Conservation (phyloP, 768 basidiomycete genomes). For the Pleurotus djamor region DNA sequence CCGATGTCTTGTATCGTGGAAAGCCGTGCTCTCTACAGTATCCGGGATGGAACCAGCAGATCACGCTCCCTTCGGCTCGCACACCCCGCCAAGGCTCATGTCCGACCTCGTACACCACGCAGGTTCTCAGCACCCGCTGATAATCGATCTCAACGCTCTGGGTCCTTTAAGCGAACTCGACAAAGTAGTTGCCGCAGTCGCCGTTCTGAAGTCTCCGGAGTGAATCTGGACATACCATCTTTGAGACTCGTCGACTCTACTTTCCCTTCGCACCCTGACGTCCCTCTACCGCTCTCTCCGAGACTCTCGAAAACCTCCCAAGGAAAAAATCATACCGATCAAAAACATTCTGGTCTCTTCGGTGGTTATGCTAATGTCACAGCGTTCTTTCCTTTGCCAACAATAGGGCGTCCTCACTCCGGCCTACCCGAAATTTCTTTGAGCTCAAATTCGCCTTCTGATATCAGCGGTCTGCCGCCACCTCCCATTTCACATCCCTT, state of each 20-base stretch:
- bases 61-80: constrained; percentile 15
- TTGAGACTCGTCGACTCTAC: constrained; percentile 18
- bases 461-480: background rate
- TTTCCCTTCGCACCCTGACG: constrained; percentile 8
- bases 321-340: background rate
- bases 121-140: constrained; percentile 28
- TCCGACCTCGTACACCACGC: constrained; percentile 13
- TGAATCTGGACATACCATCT: constrained; percentile 15
- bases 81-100: constrained; percentile 14
- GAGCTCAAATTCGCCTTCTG: background rate
- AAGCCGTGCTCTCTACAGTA: constrained; percentile 7
- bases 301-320: background rate
- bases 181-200: constrained; percentile 19
- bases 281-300: constrained; percentile 16
- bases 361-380: background rate
- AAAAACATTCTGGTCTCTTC: too few relatives aligned
- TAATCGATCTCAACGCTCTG: constrained; percentile 10
- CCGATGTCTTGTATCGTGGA: constrained; percentile 14
- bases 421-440: background rate
- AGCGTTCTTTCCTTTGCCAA: background rate
- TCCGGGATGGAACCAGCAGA: constrained; percentile 6
- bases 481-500: constrained; percentile 27
- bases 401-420: background rate
- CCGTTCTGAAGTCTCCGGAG: constrained; percentile 13
- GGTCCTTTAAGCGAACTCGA: constrained; percentile 12